Percentiles rank a stretch among this genome's conserved stretches.
Conservation (phyloP, 169 alveolate genomes). For the Toxoplasma gondii region DNA sequence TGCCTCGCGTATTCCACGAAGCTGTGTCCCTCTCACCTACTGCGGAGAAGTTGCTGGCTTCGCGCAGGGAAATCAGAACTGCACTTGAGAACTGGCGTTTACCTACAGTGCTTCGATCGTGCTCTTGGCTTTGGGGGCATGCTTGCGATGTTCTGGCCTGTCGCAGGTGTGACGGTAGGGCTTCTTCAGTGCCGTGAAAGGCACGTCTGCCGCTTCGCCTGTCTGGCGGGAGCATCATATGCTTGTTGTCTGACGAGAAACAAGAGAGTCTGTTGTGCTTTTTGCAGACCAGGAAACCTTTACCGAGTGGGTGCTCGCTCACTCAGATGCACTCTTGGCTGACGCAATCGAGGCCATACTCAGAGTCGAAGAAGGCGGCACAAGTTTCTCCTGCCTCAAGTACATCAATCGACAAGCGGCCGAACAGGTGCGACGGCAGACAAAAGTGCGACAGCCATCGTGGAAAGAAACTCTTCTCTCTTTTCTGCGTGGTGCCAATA, state of each 20-base stretch:
- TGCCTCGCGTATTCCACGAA: too few relatives aligned
- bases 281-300: constrained; percentile 23
- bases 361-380: not conserved
- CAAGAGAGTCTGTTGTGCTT: not conserved
- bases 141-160: too few relatives aligned
- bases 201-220: not conserved
- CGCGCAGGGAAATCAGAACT: too few relatives aligned
- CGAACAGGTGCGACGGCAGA: not conserved
- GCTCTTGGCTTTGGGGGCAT: too few relatives aligned
- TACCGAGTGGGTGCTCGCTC: constrained; percentile 14
- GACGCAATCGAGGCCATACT: constrained; percentile 20
- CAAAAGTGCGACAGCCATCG: not conserved
- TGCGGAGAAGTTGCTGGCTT: too few relatives aligned
- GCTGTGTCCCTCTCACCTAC: too few relatives aligned
- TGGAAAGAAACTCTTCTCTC: not conserved
- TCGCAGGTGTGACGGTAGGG: too few relatives aligned
- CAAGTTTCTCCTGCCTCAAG: not conserved
- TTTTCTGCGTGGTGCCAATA: not conserved
- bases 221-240: not conserved
- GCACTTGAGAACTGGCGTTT: too few relatives aligned
- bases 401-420: not conserved
- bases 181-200: not conserved
- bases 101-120: too few relatives aligned
- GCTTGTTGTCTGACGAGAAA: not conserved
- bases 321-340: not conserved